Evolutionary conservation across 2,329 filamentous ascomycete genomes (phyloP).

Genomic region (Lasiodiplodia gonubiensis): DNA sequence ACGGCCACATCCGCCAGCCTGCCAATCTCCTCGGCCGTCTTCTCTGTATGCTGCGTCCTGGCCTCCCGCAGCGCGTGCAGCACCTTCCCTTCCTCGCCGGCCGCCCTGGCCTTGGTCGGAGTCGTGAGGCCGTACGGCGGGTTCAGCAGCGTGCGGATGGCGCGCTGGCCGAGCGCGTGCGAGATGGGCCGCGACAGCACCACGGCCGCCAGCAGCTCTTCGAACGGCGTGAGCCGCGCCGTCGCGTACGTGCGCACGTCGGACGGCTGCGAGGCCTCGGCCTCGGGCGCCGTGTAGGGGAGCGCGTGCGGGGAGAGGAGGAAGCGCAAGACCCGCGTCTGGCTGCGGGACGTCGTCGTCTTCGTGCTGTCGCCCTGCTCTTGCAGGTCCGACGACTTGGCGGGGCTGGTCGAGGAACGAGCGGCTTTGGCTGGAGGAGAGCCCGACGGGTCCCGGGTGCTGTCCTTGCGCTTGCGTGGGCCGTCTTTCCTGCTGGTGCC

Average conservation of each 20-base stretch:
- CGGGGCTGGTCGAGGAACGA: not conserved
- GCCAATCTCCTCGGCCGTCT: conserved; percentile 51
- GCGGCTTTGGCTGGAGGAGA: not conserved
- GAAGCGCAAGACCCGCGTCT: not conserved
- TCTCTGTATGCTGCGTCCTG: conserved; percentile 53
- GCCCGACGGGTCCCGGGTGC: not conserved
- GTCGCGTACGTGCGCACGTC: conserved; percentile 22
- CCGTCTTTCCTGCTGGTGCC: not conserved
- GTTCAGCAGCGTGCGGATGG: conserved; percentile 53
- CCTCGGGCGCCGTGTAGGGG: not conserved
- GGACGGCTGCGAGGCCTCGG: not conserved
- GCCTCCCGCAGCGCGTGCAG: conserved; percentile 49
- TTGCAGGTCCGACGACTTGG: not conserved
- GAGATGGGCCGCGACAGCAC: conserved; percentile 53
- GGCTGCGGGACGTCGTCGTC: not conserved
- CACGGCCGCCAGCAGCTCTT: conserved; percentile 53
- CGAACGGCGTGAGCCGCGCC: conserved; percentile 47
- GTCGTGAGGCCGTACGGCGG: conserved; percentile 48
- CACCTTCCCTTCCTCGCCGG: conserved; percentile 45
- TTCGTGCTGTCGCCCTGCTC: not conserved
- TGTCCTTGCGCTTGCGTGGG: conserved; percentile 7
- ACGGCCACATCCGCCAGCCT: conserved; percentile 40
- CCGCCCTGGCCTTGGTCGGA: conserved; percentile 42
- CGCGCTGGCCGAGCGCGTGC: conserved; percentile 51
- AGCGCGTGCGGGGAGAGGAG: conserved; percentile 4